phyloP scores from a whole-genome alignment of 2,329 filamentous ascomycete species.

The Diaporthe aspalathi region DNA sequence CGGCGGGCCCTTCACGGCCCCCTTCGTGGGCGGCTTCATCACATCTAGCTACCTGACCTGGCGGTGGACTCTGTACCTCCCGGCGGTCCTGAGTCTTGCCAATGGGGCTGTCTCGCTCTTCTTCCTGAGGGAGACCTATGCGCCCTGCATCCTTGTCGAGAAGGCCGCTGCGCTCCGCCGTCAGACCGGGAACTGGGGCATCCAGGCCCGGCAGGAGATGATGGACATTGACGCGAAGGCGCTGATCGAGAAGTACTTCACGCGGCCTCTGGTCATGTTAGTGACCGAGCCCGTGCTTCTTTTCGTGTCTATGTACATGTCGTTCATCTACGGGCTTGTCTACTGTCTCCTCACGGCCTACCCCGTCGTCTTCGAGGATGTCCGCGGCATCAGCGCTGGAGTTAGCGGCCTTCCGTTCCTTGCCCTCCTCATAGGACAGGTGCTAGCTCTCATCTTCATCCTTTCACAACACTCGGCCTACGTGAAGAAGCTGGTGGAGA shows the following conservation, averaged over 20 bases:
- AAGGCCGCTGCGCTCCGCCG: slow-evolving; percentile 29
- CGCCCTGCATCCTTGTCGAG: slow-evolving; percentile 26
- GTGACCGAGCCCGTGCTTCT: slow-evolving; percentile 67
- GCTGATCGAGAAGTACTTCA: slow-evolving; percentile 41
- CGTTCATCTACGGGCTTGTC: slow-evolving; percentile 38
- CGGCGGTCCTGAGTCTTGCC: slow-evolving; percentile 29
- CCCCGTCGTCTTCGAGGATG: slow-evolving; percentile 44
- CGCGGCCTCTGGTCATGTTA: slow-evolving; percentile 48
- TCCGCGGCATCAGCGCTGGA: slow-evolving; percentile 46
- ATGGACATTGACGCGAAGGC: slow-evolving; percentile 32
- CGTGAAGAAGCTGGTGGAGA: slow-evolving; percentile 39
- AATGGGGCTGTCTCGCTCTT: slow-evolving; percentile 25
- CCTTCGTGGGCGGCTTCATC: slow-evolving; percentile 31
- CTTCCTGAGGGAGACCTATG: slow-evolving; percentile 32
- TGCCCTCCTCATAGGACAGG: slow-evolving; percentile 43
- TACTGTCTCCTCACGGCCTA: slow-evolving; percentile 37
- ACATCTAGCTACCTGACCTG: slow-evolving; percentile 19
- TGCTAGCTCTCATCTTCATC: slow-evolving; percentile 41
- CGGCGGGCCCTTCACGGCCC: slow-evolving; percentile 35
- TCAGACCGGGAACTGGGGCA: slow-evolving; percentile 43
- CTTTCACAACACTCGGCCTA: slow-evolving; percentile 46
- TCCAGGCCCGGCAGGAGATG: slow-evolving; percentile 32
- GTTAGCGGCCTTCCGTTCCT: slow-evolving; percentile 48
- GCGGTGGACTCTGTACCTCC: slow-evolving; percentile 36
- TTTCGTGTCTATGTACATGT: slow-evolving; percentile 50